Conservation (phyloP, 1,284 basidiomycete genomes). For the Irpex rosettiformis region DNA sequence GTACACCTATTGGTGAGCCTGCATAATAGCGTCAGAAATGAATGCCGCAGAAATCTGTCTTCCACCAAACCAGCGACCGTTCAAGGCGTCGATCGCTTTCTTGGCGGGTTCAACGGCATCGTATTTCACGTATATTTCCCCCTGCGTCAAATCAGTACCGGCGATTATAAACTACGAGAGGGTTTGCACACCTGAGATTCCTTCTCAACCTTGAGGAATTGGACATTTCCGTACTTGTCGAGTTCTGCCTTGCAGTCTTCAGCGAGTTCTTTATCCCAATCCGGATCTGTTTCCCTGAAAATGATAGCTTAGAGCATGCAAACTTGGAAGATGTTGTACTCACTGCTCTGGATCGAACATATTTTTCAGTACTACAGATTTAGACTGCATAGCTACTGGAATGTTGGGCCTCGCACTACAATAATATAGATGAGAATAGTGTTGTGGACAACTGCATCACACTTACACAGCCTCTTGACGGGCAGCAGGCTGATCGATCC, state of each 20-base stretch:
- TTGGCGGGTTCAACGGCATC: constrained; percentile 75
- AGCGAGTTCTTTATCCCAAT: constrained; percentile 95
- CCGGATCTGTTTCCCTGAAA: constrained; percentile 84
- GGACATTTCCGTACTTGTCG: constrained; percentile 85
- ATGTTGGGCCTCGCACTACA: constrained; percentile 63
- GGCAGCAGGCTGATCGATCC: constrained; percentile 67
- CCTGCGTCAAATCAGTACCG: constrained; percentile 47
- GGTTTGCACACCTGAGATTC: constrained; percentile 74
- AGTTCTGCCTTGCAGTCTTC: constrained; percentile 96
- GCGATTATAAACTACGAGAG: not conserved
- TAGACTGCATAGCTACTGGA: constrained; percentile 77
- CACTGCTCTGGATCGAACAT: constrained; percentile 98
- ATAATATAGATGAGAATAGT: constrained; percentile 2
- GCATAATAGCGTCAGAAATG: constrained; percentile 91
- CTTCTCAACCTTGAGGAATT: constrained; percentile 89
- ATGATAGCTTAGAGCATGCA: not conserved
- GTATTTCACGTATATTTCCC: constrained; percentile 97
- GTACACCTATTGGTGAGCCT: constrained; percentile 69
- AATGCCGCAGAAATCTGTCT: constrained; percentile 81
- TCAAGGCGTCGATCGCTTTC: constrained; percentile 83
- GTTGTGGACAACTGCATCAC: not conserved
- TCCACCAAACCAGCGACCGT: constrained; percentile 95
- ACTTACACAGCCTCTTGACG: constrained; percentile 60
- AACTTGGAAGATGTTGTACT: constrained; percentile 26
- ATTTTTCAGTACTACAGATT: constrained; percentile 85